Conservation (phyloP, 768 basidiomycete genomes). For the Porpolomopsis calyptriformis region DNA sequence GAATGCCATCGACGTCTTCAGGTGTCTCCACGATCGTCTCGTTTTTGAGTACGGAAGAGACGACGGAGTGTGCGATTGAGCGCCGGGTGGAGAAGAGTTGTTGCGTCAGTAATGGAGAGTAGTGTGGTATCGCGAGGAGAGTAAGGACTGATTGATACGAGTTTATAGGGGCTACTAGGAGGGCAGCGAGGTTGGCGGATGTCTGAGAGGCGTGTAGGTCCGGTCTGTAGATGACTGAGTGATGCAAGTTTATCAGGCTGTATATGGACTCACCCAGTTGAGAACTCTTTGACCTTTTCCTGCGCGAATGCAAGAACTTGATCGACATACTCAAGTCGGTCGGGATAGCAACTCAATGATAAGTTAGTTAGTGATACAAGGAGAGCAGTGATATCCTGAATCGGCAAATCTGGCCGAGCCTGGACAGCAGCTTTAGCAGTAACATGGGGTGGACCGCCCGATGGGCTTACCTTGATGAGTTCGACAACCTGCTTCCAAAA, state of each 20-base stretch:
- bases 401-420: conserved; percentile 94
- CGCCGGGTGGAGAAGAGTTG: conserved; percentile 88
- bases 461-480: conserved; percentile 73
- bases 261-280: conserved; percentile 50
- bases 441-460: not conserved
- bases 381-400: conserved; percentile 95
- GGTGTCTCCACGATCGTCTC: conserved; percentile 90
- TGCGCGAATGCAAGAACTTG: conserved; percentile 87
- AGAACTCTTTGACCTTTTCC: conserved; percentile 74
- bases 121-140: conserved; percentile 89
- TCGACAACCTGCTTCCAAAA: conserved; percentile 99
- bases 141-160: conserved; percentile 95
- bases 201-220: conserved; percentile 86
- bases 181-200: conserved; percentile 77
- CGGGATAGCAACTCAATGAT: conserved; percentile 94
- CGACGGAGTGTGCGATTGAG: conserved; percentile 88
- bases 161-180: conserved; percentile 90
- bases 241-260: not conserved
- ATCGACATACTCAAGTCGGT: conserved; percentile 93
- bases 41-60: conserved; percentile 91
- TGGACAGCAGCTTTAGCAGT: conserved; percentile 20
- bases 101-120: conserved; percentile 67
- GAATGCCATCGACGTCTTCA: conserved; percentile 88
- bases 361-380: conserved; percentile 92
- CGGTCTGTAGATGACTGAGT: conserved; percentile 38